A percentile compares a stretch with the other conserved stretches of the same genome.
These are phyloP conservation scores for Ceratocystis huliohia DNA, from an alignment of 2,329 filamentous ascomycete species.

Conservation along the genomic window DNA sequence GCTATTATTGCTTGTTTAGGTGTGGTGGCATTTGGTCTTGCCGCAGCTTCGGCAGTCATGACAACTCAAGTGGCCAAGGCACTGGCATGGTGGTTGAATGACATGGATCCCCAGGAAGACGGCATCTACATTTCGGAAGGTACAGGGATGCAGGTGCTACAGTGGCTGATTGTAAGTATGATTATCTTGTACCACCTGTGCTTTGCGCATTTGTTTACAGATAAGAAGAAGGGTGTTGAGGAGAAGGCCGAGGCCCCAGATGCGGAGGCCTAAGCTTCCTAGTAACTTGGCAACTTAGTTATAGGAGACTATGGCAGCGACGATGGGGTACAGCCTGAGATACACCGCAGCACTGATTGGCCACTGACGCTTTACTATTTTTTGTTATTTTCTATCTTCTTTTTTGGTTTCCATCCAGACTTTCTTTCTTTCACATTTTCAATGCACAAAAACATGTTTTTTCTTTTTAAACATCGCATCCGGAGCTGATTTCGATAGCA, in stretches of 20 bases:
- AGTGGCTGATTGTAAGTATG: constrained; percentile 20
- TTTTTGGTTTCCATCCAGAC: background rate
- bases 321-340: background rate
- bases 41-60: constrained; percentile 18
- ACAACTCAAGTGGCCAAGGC: constrained; percentile 19
- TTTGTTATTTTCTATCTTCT: background rate
- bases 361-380: background rate
- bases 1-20: constrained; percentile 16
- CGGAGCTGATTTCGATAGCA: background rate
- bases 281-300: background rate
- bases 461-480: background rate
- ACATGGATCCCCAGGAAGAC: constrained; percentile 7
- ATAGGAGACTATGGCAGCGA: background rate
- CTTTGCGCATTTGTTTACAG: constrained; percentile 19
- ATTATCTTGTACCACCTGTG: constrained; percentile 20
- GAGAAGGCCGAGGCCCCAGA: background rate
- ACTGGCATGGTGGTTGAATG: constrained; percentile 19
- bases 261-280: background rate
- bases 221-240: constrained; percentile 14
- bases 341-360: background rate
- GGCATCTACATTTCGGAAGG: constrained; percentile 14
- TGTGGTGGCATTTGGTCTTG: constrained; percentile 18
- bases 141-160: constrained; percentile 16
- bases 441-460: background rate
- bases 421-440: constrained; percentile 1